Evolutionary conservation across 768 basidiomycete genomes (phyloP), one percentile per base, ranked within the genome.

Genomic region (Boletus speciosus): DNA sequence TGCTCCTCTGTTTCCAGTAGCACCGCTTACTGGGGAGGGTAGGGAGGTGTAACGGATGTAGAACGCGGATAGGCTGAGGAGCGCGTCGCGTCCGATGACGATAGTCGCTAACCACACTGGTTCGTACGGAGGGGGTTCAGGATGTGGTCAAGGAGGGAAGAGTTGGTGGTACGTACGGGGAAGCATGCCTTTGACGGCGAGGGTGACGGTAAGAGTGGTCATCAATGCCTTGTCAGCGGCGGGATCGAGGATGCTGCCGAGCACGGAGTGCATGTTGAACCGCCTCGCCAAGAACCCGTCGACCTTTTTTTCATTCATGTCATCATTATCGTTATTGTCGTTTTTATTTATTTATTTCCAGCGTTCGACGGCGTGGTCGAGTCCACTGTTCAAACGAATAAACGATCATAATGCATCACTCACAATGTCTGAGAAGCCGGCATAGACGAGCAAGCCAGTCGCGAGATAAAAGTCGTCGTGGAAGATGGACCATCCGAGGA

Each of bases 171-270:
- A 77, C 85, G 58, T 59, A 95, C 95, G 60, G 9, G 96, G 96
- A 21, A 99, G 75, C 60, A 96, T 75, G 21, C 83, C 86, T 59
- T 90, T 86, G 79, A 88, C 81, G 0, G 93, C 84, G 56, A 99
- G 73, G 1, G 93, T 88, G 44, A 94, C 74, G 0, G 91, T 92
- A 63, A 99, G 74, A 1, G 95, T 98, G 2, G 97, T 96, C 88
- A 99, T 89, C 40, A 99, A 74, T 11, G 83, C 78, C 71, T 99
- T 99, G 79, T 99, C 97, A 3, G 97, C 97, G 0, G 96, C 93
- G 12, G 97, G 97, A 69, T 99, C 97, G 12, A 99, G 79, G 53
- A 98, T 93, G 9, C 91, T 90, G 19, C 97, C 97, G 19, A 98
- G 78, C n/a, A 98, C 93, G 12, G 91, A 84, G 49, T 81, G 81